These are phyloP conservation scores for Metschnikowia matae DNA, from an alignment of 805 yeast genomes.

Conservation along the genomic window DNA sequence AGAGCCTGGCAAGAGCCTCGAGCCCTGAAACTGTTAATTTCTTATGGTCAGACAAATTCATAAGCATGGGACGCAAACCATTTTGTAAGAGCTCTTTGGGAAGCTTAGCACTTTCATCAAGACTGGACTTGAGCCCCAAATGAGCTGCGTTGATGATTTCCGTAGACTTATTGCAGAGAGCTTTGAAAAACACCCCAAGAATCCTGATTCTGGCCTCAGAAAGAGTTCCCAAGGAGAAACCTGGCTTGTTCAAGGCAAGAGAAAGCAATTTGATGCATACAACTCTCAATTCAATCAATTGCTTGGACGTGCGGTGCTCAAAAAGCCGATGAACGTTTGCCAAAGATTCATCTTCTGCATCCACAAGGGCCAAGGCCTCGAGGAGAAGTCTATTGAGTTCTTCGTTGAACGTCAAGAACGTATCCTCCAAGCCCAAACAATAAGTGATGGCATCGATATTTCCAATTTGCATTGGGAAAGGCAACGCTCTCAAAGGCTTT, in stretches of 20 bases:
- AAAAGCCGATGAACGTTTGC: conserved; percentile 81
- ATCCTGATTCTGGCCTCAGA: conserved; percentile 80
- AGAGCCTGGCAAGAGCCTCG: conserved; percentile 82
- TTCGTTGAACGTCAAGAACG: conserved; percentile 83
- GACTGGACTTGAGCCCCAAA: conserved; percentile 75
- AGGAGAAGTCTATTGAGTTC: conserved; percentile 79
- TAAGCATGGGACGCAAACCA: conserved; percentile 91
- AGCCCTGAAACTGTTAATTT: conserved; percentile 83
- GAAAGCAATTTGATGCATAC: conserved; percentile 84
- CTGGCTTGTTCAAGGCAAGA: conserved; percentile 78
- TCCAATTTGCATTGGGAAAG: conserved; percentile 98
- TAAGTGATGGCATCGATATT: conserved; percentile 96
- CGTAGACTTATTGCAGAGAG: conserved; percentile 77
- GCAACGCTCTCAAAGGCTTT: conserved; percentile 92
- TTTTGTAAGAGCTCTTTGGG: conserved; percentile 95
- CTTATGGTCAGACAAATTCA: conserved; percentile 92
- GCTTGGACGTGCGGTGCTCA: conserved; percentile 86
- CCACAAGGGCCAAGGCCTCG: conserved; percentile 91
- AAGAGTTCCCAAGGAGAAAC: conserved; percentile 68
- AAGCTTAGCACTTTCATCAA: conserved; percentile 79
- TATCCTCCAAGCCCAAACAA: conserved; percentile 73
- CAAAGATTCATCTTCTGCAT: conserved; percentile 94
- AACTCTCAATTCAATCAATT: conserved; percentile 79
- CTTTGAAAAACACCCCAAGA: conserved; percentile 90
- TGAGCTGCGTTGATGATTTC: conserved; percentile 93